Conservation (phyloP, 345 rosid genomes). For the Eucalyptus grandis region DNA sequence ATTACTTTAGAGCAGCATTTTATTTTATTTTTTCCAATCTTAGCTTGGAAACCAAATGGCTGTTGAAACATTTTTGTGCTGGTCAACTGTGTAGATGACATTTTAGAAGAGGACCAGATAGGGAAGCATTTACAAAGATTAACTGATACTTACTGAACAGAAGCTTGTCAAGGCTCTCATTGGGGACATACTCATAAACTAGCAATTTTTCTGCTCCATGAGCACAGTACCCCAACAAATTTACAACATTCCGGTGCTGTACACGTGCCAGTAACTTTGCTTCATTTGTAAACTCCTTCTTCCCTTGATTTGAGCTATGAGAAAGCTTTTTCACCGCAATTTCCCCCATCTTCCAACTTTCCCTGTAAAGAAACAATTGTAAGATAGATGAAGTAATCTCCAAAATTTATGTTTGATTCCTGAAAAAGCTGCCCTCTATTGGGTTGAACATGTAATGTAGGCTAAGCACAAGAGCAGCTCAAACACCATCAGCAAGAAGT, state of each 20-base stretch:
- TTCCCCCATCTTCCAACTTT: constrained; percentile 74
- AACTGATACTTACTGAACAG: constrained; percentile 70
- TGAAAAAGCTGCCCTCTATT: background rate
- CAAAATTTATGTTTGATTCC: background rate
- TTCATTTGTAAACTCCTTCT: constrained; percentile 77
- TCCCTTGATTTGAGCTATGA: constrained; percentile 70
- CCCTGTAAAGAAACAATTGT: constrained; percentile 38
- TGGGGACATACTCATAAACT: constrained; percentile 72
- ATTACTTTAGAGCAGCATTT: background rate
- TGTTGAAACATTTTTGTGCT: background rate
- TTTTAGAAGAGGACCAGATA: background rate
- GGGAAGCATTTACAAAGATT: background rate
- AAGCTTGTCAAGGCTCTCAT: constrained; percentile 92
- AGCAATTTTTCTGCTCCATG: constrained; percentile 80
- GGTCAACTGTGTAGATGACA: background rate
- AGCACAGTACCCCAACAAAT: constrained; percentile 75
- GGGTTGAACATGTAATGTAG: background rate
- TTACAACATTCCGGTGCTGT: constrained; percentile 92
- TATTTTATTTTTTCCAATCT: background rate
- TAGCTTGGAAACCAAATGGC: background rate
- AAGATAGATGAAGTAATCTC: background rate
- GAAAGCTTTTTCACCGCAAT: constrained; percentile 95
- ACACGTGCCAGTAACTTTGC: constrained; percentile 84
- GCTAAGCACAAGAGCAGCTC: background rate
- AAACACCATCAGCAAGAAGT: background rate